Conservation (phyloP, 179 eudicot species). For the Beta corolliflora region DNA sequence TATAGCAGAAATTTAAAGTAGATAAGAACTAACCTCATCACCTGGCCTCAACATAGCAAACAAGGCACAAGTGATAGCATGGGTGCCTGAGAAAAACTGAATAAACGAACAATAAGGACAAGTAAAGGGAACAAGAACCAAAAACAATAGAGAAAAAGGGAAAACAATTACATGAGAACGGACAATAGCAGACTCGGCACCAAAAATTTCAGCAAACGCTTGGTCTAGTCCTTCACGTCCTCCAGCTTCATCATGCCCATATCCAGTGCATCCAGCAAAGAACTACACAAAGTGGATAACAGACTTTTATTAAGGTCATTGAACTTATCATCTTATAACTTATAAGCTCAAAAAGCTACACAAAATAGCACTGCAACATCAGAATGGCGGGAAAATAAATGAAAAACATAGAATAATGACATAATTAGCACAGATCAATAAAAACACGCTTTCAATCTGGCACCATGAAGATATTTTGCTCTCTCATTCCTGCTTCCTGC, state of each 20-base stretch:
- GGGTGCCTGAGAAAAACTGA: conserved; percentile 99
- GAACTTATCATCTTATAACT: background rate
- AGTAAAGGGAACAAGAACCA: conserved; percentile 26
- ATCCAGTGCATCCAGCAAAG: conserved; percentile 96
- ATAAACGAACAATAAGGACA: conserved; percentile 15
- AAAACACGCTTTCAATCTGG: background rate
- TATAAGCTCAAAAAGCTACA: background rate
- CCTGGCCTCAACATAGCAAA: conserved; percentile 96
- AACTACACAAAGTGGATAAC: conserved; percentile 44
- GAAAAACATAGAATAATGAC: background rate
- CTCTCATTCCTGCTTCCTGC: background rate
- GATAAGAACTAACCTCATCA: conserved; percentile 64
- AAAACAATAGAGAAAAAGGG: background rate
- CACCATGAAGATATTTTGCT: background rate
- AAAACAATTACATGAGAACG: conserved; percentile 67
- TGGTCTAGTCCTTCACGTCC: conserved; percentile 95
- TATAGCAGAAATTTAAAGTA: conserved; percentile 10
- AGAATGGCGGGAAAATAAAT: background rate
- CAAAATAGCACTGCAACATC: background rate
- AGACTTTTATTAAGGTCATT: background rate
- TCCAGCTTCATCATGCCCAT: conserved; percentile 98
- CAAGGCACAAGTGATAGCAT: conserved; percentile 97
- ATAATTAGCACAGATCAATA: background rate
- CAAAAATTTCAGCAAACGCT: conserved; percentile 89
- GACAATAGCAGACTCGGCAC: conserved; percentile 95